Conservation (phyloP, 208 protist genomes). For the Crithidia thermophila region DNA sequence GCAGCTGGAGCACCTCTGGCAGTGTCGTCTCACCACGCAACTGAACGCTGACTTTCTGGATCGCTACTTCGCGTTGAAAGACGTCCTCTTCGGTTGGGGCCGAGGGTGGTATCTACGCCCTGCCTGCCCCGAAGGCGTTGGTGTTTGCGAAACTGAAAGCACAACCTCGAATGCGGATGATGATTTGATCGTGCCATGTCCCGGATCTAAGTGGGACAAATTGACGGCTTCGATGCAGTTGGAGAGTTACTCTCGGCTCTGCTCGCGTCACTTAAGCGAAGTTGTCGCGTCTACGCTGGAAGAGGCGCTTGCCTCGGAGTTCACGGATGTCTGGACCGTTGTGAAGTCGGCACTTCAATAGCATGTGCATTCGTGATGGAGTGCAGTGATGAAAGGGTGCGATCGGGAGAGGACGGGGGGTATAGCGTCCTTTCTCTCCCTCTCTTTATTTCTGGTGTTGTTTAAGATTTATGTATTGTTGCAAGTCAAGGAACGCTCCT, state of each 20-base stretch:
- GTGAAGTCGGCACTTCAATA: not conserved
- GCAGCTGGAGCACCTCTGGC: slow-evolving; percentile 6
- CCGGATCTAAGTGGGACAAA: not conserved
- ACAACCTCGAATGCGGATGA: not conserved
- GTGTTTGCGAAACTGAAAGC: too few species aligned
- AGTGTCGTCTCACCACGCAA: not conserved
- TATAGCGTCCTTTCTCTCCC: too few species aligned
- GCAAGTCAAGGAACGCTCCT: too few species aligned
- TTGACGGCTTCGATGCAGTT: not conserved
- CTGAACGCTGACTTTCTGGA: not conserved
- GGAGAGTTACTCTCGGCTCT: slow-evolving; percentile 8
- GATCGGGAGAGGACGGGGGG: too few species aligned
- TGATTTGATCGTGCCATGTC: not conserved
- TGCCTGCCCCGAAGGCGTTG: not conserved
- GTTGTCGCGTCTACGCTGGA: slow-evolving; percentile 10
- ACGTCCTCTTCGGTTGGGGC: slow-evolving; percentile 23
- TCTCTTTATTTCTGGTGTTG: too few species aligned
- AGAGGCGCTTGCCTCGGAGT: not conserved
- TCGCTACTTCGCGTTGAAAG: slow-evolving; percentile 16
- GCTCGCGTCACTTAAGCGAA: slow-evolving; percentile 17
- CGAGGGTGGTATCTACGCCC: slow-evolving; percentile 5
- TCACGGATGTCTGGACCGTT: slow-evolving; percentile 15
- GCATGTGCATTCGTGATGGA: not conserved
- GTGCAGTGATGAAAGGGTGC: too few species aligned
- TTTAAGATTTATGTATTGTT: too few species aligned